Evolutionary conservation across 2,329 filamentous ascomycete genomes (phyloP).

Genomic region (Phialophora tarda): DNA sequence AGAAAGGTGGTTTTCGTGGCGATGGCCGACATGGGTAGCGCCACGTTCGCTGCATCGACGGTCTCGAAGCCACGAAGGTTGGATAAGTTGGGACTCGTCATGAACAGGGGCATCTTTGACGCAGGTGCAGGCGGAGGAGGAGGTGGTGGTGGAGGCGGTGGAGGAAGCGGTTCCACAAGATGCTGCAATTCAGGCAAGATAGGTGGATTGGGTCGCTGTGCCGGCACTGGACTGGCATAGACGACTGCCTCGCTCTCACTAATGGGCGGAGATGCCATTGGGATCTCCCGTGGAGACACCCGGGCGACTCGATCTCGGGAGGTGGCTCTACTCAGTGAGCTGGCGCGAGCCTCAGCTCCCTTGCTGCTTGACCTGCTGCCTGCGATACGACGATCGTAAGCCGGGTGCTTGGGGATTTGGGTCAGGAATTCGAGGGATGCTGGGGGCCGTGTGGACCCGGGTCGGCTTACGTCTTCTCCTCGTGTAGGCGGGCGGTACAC

Average conservation of each 20-base stretch:
- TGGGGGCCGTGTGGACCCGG: slow-evolving; percentile 29
- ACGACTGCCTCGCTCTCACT: not conserved
- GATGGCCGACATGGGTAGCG: slow-evolving; percentile 44
- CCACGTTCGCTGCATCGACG: slow-evolving; percentile 28
- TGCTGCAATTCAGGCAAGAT: slow-evolving; percentile 67
- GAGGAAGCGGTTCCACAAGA: slow-evolving; percentile 57
- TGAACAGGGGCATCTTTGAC: slow-evolving; percentile 11
- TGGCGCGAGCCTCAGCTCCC: slow-evolving; percentile 48
- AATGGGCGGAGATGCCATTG: slow-evolving; percentile 22
- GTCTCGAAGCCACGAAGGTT: slow-evolving; percentile 47
- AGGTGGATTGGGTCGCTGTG: slow-evolving; percentile 47
- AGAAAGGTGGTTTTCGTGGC: slow-evolving; percentile 39
- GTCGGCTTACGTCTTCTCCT: slow-evolving; percentile 27
- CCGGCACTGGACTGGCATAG: slow-evolving; percentile 15
- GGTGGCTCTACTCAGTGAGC: slow-evolving; percentile 61
- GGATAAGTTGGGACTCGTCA: slow-evolving; percentile 37
- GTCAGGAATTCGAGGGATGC: slow-evolving; percentile 31
- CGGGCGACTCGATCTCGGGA: slow-evolving; percentile 38
- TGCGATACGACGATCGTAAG: slow-evolving; percentile 39
- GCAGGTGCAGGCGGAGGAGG: slow-evolving; percentile 35
- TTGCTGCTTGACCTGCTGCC: slow-evolving; percentile 51
- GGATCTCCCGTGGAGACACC: slow-evolving; percentile 31
- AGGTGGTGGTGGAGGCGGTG: slow-evolving; percentile 47
- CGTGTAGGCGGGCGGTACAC: slow-evolving; percentile 47
- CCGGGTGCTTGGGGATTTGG: slow-evolving; percentile 38